These are phyloP conservation scores for Arachnomyces sp. DNA, from an alignment of 2,329 filamentous ascomycete species.

Conservation along the genomic window DNA sequence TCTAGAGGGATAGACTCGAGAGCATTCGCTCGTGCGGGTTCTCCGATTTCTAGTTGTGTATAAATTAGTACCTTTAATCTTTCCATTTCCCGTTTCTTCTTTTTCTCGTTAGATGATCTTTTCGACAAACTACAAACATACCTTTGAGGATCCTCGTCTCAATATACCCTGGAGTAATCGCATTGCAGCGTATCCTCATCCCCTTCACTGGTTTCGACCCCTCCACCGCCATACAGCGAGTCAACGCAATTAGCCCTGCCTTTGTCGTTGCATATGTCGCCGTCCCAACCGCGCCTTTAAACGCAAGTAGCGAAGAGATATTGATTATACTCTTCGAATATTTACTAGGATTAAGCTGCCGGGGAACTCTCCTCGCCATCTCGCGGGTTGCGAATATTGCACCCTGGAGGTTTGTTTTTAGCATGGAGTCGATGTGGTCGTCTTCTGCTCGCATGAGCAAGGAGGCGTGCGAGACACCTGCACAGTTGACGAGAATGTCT, in stretches of 20 bases:
- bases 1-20: slow-evolving; percentile 51
- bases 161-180: slow-evolving; percentile 75
- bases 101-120: no score
- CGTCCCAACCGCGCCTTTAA: slow-evolving; percentile 60
- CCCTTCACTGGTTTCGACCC: slow-evolving; percentile 53
- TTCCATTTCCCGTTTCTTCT: no score
- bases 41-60: slow-evolving; percentile 34
- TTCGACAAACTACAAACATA: slow-evolving; percentile 39
- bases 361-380: slow-evolving; percentile 27
- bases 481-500: slow-evolving; percentile 68
- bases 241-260: slow-evolving; percentile 62
- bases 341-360: slow-evolving; percentile 21
- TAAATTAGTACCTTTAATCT: slow-evolving; percentile 2
- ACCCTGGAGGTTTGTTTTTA: slow-evolving; percentile 60
- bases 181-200: slow-evolving; percentile 65
- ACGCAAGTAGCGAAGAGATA: slow-evolving; percentile 65
- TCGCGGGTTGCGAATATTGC: slow-evolving; percentile 33
- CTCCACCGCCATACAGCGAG: slow-evolving; percentile 26
- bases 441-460: slow-evolving; percentile 51
- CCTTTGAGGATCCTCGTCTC: slow-evolving; percentile 69
- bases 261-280: slow-evolving; percentile 72
- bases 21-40: slow-evolving; percentile 21
- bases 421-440: slow-evolving; percentile 46
- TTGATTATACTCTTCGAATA: slow-evolving; percentile 68
- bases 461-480: slow-evolving; percentile 60